Base-by-base conservation (phyloP, 306 rosid species). In the Fragaria iinumae region DNA sequence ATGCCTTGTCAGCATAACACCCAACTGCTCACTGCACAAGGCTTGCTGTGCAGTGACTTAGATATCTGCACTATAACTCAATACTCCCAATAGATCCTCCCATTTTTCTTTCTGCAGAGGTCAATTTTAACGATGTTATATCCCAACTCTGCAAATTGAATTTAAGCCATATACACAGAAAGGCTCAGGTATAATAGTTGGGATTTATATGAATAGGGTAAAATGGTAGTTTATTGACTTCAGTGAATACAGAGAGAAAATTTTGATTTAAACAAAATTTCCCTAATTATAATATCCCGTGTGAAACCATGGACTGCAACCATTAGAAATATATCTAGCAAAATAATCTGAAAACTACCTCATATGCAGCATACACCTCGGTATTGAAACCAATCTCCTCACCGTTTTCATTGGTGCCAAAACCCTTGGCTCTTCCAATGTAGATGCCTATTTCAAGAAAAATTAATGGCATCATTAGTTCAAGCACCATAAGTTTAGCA, bases 401-500 rank as follows among this genome's bases (percentile, higher is more conserved):
- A 41, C 97, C 97, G 43, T 88, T 69, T 83, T 89, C 93, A 82
- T 84, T 79, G 80, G 86, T 80, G 63, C 89, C 80, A 68, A 88
- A 87, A 59, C 98, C 98, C 87, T 96, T 87, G 13, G 98, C 97
- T 77, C 85, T 83, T 79, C 98, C 98, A 75, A 90, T 92, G 80
- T 95, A 95, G 56, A 95, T 94, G 80, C 98, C 96, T 91, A 80
- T 76, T 55, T 66, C 59, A 75, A 78, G 52, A 45, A 68, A 69
- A 29, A 69, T 72, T 59, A 79, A 69, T 68, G 38, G 59, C 44
- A 70, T 8, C 20, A 43, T 69, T 52, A 69, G 52, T 44, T 71
- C 23, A 52, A 73, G 36, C 5, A 21, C 52, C 44, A 20, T 11
- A 75, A 43, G 45, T 29, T 47, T 41, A 16, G 69, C 50, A 45